Evolutionary conservation across 2,329 filamentous ascomycete genomes (phyloP).

Genomic region (Penicillium oxalicum): DNA sequence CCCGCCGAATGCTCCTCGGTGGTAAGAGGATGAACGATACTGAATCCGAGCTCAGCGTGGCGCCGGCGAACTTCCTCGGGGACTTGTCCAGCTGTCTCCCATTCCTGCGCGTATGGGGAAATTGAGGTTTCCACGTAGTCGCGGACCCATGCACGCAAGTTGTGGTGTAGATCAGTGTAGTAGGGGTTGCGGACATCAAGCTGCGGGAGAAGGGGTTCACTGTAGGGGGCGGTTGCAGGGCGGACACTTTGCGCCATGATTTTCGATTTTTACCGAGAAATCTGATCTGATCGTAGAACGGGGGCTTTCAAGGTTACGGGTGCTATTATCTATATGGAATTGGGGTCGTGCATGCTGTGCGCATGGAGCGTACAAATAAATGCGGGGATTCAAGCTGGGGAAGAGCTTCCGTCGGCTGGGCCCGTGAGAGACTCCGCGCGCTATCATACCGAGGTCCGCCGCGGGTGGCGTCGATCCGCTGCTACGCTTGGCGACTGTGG

Average conservation of each 20-base stretch:
- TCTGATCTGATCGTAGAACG: background rate
- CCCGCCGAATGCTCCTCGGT: constrained; percentile 36
- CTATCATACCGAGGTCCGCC: constrained; percentile 14
- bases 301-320: background rate
- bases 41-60: constrained; percentile 38
- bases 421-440: constrained; percentile 10
- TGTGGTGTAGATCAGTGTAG: constrained; percentile 57
- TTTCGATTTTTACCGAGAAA: no score
- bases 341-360: background rate
- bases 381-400: constrained; percentile 10
- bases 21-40: constrained; percentile 32
- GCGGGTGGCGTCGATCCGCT: constrained; percentile 5
- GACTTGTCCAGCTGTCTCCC: constrained; percentile 55
- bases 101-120: constrained; percentile 55
- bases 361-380: constrained; percentile 2
- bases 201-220: constrained; percentile 43
- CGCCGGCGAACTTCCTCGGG: constrained; percentile 38
- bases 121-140: constrained; percentile 56
- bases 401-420: constrained; percentile 1
- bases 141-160: constrained; percentile 53
- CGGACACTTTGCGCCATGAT: constrained; percentile 15
- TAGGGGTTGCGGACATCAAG: constrained; percentile 46
- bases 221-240: constrained; percentile 33
- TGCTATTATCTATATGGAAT: background rate
- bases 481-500: background rate